Evolutionary conservation across 2,329 filamentous ascomycete genomes (phyloP).

Genomic region (Berkeleyomyces basicola): DNA sequence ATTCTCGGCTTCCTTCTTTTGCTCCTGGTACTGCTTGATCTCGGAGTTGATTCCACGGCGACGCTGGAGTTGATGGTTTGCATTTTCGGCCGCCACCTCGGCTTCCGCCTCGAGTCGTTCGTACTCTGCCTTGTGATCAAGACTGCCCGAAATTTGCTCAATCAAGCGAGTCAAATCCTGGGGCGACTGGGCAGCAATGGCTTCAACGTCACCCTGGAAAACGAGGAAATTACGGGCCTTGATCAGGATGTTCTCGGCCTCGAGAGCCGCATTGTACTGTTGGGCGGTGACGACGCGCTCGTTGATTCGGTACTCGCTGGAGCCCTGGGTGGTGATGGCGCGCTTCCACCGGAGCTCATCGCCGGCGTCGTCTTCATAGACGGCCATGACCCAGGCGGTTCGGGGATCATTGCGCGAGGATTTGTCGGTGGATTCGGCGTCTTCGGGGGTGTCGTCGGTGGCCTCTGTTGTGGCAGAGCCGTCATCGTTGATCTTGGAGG

Average conservation of each 20-base stretch:
- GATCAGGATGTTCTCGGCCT: conserved; percentile 91
- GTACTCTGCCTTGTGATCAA: conserved; percentile 90
- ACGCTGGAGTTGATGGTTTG: conserved; percentile 73
- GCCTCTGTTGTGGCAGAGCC: conserved; percentile 53
- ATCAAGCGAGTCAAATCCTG: conserved; percentile 87
- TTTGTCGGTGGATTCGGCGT: conserved; percentile 40
- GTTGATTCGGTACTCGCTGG: conserved; percentile 95
- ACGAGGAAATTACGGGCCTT: conserved; percentile 96
- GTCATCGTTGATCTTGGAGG: conserved; percentile 82
- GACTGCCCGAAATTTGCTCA: conserved; percentile 90
- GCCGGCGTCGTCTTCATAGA: conserved; percentile 93
- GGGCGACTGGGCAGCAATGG: conserved; percentile 86
- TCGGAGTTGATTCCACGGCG: conserved; percentile 92
- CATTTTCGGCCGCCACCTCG: conserved; percentile 75
- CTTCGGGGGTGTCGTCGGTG: conserved; percentile 44
- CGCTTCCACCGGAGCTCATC: conserved; percentile 95
- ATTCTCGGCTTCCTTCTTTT: conserved; percentile 87
- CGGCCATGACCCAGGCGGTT: conserved; percentile 96
- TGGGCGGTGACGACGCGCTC: conserved; percentile 74
- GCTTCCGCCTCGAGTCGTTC: conserved; percentile 75
- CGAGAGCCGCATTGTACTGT: conserved; percentile 84
- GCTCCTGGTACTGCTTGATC: conserved; percentile 93
- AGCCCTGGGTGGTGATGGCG: conserved; percentile 71
- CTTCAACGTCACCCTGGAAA: conserved; percentile 95
- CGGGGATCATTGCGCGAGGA: conserved; percentile 70